phyloP scores from a whole-genome alignment of 441 rosid species.

The Jatropha podagrica region DNA sequence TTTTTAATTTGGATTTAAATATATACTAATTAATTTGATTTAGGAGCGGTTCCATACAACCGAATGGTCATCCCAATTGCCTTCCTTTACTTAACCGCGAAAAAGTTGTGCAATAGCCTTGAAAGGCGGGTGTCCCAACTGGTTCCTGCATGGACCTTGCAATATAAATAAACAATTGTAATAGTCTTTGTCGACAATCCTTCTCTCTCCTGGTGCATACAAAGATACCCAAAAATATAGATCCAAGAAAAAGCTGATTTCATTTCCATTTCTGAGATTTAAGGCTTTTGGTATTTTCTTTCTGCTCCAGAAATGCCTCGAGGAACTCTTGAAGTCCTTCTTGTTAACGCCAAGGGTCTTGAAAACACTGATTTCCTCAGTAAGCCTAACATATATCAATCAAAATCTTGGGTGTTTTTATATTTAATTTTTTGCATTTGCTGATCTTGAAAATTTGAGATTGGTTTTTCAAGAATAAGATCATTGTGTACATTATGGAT shows the following conservation, averaged over 20 bases:
- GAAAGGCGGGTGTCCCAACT: background rate
- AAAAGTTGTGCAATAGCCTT: background rate
- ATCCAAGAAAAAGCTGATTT: no score
- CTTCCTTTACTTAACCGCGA: background rate
- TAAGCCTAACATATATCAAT: constrained; percentile 6
- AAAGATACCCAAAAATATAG: background rate
- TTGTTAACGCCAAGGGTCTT: constrained; percentile 48
- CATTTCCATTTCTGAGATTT: background rate
- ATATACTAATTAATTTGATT: no score
- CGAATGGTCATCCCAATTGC: no score
- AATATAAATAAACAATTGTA: no score
- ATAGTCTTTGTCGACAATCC: background rate
- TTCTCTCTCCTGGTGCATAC: background rate
- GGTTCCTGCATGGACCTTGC: no score
- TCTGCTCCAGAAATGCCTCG: constrained; percentile 25
- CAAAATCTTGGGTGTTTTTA: background rate
- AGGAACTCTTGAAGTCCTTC: constrained; percentile 49
- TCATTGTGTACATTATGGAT: background rate
- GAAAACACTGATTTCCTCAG: constrained; percentile 47
- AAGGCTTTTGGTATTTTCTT: no score
- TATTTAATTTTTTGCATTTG: background rate
- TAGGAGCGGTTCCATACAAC: no score
- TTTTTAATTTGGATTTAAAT: no score
- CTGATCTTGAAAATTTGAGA: background rate
- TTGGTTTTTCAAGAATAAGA: background rate